Evolutionary conservation across 1,139 yeast species (phyloP).

Genomic region (Debaryomyces sp.): DNA sequence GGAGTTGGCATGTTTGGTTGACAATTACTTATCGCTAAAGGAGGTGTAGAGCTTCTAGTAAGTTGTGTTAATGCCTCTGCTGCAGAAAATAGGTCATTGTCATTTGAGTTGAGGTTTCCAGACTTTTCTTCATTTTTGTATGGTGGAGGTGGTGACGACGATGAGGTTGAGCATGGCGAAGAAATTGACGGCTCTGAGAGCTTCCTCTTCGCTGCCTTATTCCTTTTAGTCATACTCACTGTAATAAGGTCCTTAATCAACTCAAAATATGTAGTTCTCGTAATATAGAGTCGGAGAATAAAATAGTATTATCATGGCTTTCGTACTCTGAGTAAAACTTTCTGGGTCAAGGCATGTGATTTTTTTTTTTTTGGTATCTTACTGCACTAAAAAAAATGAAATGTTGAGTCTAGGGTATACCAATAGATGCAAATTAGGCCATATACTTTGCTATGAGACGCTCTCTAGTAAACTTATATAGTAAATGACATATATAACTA

Average conservation of each 20-base stretch:
- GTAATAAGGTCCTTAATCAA: not conserved
- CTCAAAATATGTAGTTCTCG: not conserved
- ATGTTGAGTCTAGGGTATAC: not conserved
- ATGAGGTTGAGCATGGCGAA: constrained; percentile 1
- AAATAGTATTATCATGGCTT: not conserved
- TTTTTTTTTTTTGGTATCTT: not conserved
- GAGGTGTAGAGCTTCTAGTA: constrained; percentile 19
- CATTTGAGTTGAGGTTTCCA: constrained; percentile 11
- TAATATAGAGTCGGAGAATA: not conserved
- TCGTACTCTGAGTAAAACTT: not conserved
- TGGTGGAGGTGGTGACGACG: constrained; percentile 11
- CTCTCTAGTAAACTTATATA: not conserved
- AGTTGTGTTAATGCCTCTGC: constrained; percentile 47
- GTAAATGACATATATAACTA: not conserved
- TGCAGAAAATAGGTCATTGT: constrained; percentile 38
- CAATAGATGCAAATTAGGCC: not conserved
- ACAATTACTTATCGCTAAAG: constrained; percentile 7
- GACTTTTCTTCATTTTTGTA: not conserved
- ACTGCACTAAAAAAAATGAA: not conserved
- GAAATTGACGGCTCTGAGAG: constrained; percentile 1
- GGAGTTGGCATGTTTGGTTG: constrained; percentile 1
- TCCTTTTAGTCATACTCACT: constrained; percentile 1
- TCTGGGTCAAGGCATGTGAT: not conserved
- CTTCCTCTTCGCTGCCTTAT: constrained; percentile 5
- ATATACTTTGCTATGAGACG: not conserved